A percentile compares a stretch with the other conserved stretches of the same genome.
Conservation (phyloP, 495 filamentous ascomycete species). For the Lichina pygmaea region DNA sequence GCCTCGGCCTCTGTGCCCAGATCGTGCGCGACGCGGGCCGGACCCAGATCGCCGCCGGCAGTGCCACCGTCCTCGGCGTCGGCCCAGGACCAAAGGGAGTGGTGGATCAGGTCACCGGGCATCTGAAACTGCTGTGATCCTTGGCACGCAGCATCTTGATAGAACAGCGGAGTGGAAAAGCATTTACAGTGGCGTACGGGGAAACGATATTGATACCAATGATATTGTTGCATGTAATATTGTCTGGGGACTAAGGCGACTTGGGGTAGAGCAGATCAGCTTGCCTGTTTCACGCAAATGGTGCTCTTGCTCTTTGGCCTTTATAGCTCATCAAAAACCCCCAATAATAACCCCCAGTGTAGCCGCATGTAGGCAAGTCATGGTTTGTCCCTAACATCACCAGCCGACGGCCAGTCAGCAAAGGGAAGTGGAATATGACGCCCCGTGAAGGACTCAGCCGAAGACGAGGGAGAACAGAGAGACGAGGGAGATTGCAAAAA, state of each 20-base stretch:
- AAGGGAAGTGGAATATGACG: constrained; percentile 73
- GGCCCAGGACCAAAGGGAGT: constrained; percentile 69
- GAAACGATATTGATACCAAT: no score
- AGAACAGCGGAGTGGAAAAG: background rate
- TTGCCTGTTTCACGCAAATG: no score
- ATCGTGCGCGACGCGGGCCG: constrained; percentile 87
- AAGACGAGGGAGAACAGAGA: constrained; percentile 32
- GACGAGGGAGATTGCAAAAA: constrained; percentile 12
- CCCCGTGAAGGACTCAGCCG: constrained; percentile 47
- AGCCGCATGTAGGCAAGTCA: constrained; percentile 39
- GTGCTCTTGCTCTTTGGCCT: no score
- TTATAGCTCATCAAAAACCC: no score
- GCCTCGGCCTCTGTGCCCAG: constrained; percentile 61
- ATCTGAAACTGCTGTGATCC: constrained; percentile 55
- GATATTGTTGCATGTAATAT: no score
- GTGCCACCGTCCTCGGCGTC: constrained; percentile 71
- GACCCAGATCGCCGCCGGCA: constrained; percentile 87
- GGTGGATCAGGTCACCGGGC: constrained; percentile 65
- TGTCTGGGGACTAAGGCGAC: no score
- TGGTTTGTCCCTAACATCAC: constrained; percentile 72
- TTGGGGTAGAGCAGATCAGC: no score
- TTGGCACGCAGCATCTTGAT: background rate
- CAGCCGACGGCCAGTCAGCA: constrained; percentile 52
- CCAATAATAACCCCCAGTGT: no score
- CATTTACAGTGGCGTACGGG: no score